A percentile compares a stretch with the other conserved stretches of the same genome.
phyloP scores from a whole-genome alignment of 305 asterid species.

The Fraxinus velutina region DNA sequence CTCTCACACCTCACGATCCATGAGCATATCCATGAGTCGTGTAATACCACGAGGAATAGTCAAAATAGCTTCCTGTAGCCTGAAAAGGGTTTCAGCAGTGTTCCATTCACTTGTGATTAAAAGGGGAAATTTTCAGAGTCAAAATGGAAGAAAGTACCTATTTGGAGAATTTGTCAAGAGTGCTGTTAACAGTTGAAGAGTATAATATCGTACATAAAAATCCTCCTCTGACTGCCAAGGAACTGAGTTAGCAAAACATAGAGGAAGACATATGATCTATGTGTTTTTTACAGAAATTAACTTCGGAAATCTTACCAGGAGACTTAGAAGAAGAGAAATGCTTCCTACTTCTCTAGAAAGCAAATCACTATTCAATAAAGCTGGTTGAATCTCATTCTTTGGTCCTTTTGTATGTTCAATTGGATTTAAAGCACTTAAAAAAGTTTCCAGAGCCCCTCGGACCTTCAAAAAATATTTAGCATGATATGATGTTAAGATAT shows the following conservation, averaged over 20 bases:
- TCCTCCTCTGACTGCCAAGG: constrained; percentile 83
- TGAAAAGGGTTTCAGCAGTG: constrained; percentile 34
- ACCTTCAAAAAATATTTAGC: constrained; percentile 46
- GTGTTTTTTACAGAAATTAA: constrained; percentile 9
- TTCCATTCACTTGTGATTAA: background rate
- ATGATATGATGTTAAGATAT: constrained; percentile 16
- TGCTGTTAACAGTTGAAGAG: constrained; percentile 81
- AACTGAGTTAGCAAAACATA: constrained; percentile 31
- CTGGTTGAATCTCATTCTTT: constrained; percentile 83
- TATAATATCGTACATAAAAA: constrained; percentile 85
- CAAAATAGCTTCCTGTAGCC: constrained; percentile 96
- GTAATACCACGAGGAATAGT: constrained; percentile 85
- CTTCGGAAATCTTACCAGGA: constrained; percentile 58
- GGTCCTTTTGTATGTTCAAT: constrained; percentile 54
- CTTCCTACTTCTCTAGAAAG: constrained; percentile 85
- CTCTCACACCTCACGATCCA: constrained; percentile 90
- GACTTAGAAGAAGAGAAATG: constrained; percentile 81
- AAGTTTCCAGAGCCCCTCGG: constrained; percentile 84
- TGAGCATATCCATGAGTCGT: constrained; percentile 95
- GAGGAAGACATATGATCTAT: constrained; percentile 11
- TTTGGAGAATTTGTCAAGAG: constrained; percentile 82
- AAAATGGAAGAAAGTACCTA: constrained; percentile 43
- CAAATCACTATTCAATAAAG: constrained; percentile 81
- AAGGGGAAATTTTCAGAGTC: constrained; percentile 12
- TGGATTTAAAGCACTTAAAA: constrained; percentile 75